Evolutionary conservation across 1,139 yeast genomes (phyloP).

Genomic region (Yamadazyma sp.): DNA sequence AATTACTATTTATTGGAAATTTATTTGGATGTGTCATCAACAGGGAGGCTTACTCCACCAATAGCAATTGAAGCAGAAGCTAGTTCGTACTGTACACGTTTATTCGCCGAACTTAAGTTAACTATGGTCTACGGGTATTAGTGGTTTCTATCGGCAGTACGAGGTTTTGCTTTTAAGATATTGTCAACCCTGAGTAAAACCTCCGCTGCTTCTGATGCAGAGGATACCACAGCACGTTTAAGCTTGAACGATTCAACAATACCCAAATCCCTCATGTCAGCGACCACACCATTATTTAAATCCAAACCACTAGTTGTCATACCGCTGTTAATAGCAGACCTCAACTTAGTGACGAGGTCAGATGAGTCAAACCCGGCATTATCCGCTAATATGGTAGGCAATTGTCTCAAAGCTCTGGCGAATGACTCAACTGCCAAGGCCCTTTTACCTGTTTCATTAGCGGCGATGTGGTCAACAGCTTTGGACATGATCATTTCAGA

Average conservation of each 20-base stretch:
- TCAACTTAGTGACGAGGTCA: slow-evolving; percentile 84
- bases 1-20: no score
- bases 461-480: slow-evolving; percentile 95
- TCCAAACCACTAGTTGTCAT: slow-evolving; percentile 90
- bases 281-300: slow-evolving; percentile 76
- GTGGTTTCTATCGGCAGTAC: slow-evolving; percentile 86
- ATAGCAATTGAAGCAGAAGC: not conserved
- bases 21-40: no score
- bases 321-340: slow-evolving; percentile 93
- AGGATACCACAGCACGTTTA: slow-evolving; percentile 91
- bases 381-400: slow-evolving; percentile 94
- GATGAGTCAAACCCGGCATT: slow-evolving; percentile 97
- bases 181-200: slow-evolving; percentile 92
- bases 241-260: slow-evolving; percentile 89
- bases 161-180: slow-evolving; percentile 93
- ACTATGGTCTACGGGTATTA: slow-evolving; percentile 10
- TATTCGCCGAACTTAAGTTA: not conserved
- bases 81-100: not conserved
- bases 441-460: slow-evolving; percentile 90
- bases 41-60: no score
- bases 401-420: slow-evolving; percentile 89
- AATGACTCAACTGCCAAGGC: slow-evolving; percentile 93
- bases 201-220: slow-evolving; percentile 97
- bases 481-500: slow-evolving; percentile 98
- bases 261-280: slow-evolving; percentile 93